These are phyloP conservation scores for Aethionema arabicum DNA, from an alignment of 345 rosid genomes.

Conservation along the genomic window DNA sequence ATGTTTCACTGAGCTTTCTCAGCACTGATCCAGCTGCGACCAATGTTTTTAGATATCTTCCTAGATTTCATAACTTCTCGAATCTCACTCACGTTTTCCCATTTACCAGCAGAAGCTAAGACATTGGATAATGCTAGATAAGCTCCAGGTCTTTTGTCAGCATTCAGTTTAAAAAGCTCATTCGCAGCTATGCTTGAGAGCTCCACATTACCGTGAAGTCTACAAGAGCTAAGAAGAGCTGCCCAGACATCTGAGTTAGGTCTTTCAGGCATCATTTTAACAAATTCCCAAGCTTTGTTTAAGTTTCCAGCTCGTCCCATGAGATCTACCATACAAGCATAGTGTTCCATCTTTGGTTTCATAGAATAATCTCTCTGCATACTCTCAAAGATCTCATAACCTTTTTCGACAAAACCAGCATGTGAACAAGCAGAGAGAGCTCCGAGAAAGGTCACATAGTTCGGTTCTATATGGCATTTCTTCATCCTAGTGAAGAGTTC, in stretches of 20 bases:
- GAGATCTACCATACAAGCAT: conserved; percentile 91
- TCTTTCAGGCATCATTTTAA: conserved; percentile 58
- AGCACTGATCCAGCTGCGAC: conserved; percentile 68
- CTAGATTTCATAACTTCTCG: conserved; percentile 71
- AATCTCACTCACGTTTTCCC: conserved; percentile 68
- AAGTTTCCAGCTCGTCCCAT: conserved; percentile 81
- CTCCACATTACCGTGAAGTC: conserved; percentile 60
- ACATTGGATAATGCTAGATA: conserved; percentile 78
- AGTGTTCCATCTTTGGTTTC: conserved; percentile 88
- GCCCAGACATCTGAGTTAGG: conserved; percentile 91
- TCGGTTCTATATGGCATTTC: conserved; percentile 49
- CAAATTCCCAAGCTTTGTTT: conserved; percentile 59
- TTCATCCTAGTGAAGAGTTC: conserved; percentile 61
- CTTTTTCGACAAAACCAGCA: conserved; percentile 69
- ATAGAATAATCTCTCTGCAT: conserved; percentile 68
- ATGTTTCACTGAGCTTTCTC: conserved; percentile 31
- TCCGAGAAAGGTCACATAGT: conserved; percentile 80
- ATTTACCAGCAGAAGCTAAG: conserved; percentile 76
- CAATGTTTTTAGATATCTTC: conserved; percentile 62
- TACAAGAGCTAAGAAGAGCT: conserved; percentile 79
- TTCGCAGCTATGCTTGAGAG: conserved; percentile 65
- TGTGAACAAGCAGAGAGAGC: conserved; percentile 88
- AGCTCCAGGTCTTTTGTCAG: conserved; percentile 75
- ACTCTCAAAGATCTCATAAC: conserved; percentile 66
- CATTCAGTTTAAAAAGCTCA: conserved; percentile 73